Conservation (phyloP, 2,329 filamentous ascomycete species). For the Fusarium torreyae region DNA sequence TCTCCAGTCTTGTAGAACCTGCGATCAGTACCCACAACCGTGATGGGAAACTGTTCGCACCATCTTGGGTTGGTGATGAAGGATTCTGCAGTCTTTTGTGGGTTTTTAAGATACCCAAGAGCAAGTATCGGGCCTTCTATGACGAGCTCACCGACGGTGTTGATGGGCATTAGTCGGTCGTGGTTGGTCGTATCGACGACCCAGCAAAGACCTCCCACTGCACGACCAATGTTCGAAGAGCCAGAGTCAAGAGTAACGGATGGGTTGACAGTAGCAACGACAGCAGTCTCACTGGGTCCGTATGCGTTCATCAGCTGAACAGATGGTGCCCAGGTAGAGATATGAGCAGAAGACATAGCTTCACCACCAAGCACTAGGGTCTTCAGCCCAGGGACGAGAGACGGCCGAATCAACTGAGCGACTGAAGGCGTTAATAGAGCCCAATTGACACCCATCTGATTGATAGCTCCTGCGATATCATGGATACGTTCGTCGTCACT, state of each 20-base stretch:
- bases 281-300: conserved; percentile 42
- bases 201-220: conserved; percentile 44
- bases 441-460: conserved; percentile 38
- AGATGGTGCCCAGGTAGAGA: conserved; percentile 29
- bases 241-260: conserved; percentile 1
- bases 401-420: conserved; percentile 30
- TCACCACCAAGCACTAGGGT: conserved; percentile 44
- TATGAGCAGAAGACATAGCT: conserved; percentile 41
- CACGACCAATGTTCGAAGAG: conserved; percentile 38
- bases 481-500: conserved; percentile 58
- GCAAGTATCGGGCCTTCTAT: conserved; percentile 60
- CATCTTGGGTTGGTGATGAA: conserved; percentile 47
- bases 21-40: background rate
- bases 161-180: conserved; percentile 49
- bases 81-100: conserved; percentile 48
- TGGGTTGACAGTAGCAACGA: conserved; percentile 35
- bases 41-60: background rate
- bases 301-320: conserved; percentile 44
- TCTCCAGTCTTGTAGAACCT: conserved; percentile 46
- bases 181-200: conserved; percentile 47
- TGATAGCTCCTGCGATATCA: conserved; percentile 46
- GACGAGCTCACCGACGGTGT: conserved; percentile 54
- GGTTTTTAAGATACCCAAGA: conserved; percentile 64
- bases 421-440: conserved; percentile 43
- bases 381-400: conserved; percentile 24